A percentile compares a stretch with the other conserved stretches of the same genome.
These are phyloP conservation scores for Calycina marina DNA, from an alignment of 2,329 filamentous ascomycete species.

Conservation along the genomic window DNA sequence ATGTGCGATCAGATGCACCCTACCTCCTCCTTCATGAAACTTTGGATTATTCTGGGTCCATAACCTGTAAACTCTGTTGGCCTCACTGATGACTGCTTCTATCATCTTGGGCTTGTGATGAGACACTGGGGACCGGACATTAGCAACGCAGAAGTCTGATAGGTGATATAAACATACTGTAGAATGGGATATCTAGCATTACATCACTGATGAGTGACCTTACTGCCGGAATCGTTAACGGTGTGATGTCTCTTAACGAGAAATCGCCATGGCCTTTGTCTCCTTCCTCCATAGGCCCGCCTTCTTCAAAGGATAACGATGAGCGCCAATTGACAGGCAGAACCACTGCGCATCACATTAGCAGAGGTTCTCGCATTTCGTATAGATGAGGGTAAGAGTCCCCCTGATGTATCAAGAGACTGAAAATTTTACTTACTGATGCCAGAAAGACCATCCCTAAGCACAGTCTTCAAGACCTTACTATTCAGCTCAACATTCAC, in stretches of 20 bases:
- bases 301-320: slow-evolving; percentile 75
- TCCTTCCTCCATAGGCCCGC: slow-evolving; percentile 42
- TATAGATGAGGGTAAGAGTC: no score
- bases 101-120: slow-evolving; percentile 95
- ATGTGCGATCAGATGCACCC: slow-evolving; percentile 85
- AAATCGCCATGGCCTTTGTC: slow-evolving; percentile 46
- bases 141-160: no score
- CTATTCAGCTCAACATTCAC: slow-evolving; percentile 73
- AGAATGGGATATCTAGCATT: slow-evolving; percentile 97
- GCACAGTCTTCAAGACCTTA: slow-evolving; percentile 56
- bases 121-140: no score
- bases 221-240: slow-evolving; percentile 79
- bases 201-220: slow-evolving; percentile 90
- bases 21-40: slow-evolving; percentile 59
- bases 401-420: no score
- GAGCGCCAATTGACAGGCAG: slow-evolving; percentile 90
- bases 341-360: no score
- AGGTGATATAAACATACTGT: no score
- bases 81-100: slow-evolving; percentile 71
- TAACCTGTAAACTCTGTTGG: slow-evolving; percentile 86
- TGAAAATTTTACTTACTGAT: no score
- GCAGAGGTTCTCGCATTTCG: no score
- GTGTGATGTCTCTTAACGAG: slow-evolving; percentile 78
- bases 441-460: slow-evolving; percentile 65
- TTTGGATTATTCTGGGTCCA: slow-evolving; percentile 92